Evolutionary conservation across 2,329 filamentous ascomycete species (phyloP).

Genomic region (Diatrype stigma): DNA sequence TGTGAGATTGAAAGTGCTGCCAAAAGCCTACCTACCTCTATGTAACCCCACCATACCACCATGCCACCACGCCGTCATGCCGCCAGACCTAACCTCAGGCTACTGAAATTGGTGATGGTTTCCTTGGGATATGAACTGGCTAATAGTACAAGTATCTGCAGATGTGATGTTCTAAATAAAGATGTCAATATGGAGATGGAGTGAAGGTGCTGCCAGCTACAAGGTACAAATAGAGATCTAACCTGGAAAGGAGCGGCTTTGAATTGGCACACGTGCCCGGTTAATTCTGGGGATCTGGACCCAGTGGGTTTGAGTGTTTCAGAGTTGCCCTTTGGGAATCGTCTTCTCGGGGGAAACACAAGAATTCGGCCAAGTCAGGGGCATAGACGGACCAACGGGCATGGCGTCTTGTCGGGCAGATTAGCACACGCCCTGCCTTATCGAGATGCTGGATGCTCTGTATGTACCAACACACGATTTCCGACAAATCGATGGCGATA

Average conservation of each 20-base stretch:
- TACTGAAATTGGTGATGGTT: too few species aligned
- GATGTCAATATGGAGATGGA: neutral
- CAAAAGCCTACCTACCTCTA: neutral
- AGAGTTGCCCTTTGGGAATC: neutral
- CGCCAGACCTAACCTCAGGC: too few species aligned
- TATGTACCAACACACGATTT: too few species aligned
- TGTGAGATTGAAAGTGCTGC: neutral
- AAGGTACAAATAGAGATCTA: neutral
- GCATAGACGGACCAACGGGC: too few species aligned
- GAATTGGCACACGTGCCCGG: neutral
- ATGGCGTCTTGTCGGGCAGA: too few species aligned
- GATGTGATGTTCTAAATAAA: neutral
- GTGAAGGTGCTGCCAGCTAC: neutral
- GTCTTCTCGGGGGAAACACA: neutral
- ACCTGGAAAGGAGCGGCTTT: neutral
- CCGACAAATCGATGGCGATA: too few species aligned
- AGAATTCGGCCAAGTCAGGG: neutral
- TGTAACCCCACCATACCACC: too few species aligned
- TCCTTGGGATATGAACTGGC: too few species aligned
- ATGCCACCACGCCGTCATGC: too few species aligned
- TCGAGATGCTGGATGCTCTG: too few species aligned
- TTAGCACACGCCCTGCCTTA: too few species aligned
- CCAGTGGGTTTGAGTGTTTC: neutral
- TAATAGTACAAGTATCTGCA: too few species aligned
- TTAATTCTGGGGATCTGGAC: neutral